Evolutionary conservation across 805 yeast species (phyloP), one percentile per base, ranked within the genome.

Genomic region (Suhomyces sp.): DNA sequence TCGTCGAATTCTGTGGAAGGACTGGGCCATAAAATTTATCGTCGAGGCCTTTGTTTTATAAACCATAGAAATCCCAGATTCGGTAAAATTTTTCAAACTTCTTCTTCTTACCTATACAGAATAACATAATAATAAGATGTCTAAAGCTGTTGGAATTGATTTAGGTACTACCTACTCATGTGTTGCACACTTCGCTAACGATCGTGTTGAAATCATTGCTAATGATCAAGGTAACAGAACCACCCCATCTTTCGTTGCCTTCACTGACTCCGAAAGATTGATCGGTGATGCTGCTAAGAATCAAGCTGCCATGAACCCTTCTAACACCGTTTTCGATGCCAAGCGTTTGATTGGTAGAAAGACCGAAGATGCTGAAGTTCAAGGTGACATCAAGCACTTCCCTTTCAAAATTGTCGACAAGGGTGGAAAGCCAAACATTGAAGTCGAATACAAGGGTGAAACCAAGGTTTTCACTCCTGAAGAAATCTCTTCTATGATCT

Each of bases 191-290:
- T 55, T 53, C 40, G 48, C 60, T 50, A 55, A 55, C 48, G 59
- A 53, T 48, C 54, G 59, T 48, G 60, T 55, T 29, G 60, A 54
- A 45, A 55, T 55, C 35, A 55, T 55, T 30, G 60, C 60, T 49
- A 54, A 55, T 46, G 60, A 55, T 43, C 60, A 55, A 40, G 60
- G 60, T 52, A 55, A 55, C 60, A 54, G 60, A 53, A 52, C 57
- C 47, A 55, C 60, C 13, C 60, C 60, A 21, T 55, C 60, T 45
- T 54, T 55, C 50, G 60, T 55, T 35, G 60, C 54, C 30, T 55
- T 55, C 60, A 54, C 60, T 40, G 56, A 52, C 56, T 38, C 57
- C 37, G 60, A 55, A 47, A 50, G 60, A 50, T 52, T 55, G 55
- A 55, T 55, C 35, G 60, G 60, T 47, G 60, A 55, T 47, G 60